Conservation (phyloP, 1,284 basidiomycete species). For the Irpex sp. region DNA sequence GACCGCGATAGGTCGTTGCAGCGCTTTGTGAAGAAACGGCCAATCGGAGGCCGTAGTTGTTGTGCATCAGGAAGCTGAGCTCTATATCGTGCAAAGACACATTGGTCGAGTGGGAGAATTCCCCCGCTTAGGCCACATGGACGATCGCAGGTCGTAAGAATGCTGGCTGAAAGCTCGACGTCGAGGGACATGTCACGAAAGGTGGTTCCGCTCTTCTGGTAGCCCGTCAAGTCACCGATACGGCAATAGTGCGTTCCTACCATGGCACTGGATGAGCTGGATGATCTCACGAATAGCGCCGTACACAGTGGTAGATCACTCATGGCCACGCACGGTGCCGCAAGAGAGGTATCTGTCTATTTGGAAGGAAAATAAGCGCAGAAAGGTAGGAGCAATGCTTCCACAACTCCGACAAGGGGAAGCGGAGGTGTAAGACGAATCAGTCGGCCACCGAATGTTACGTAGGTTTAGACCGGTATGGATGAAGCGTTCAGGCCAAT, state of each 20-base stretch:
- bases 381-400: slow-evolving; percentile 8
- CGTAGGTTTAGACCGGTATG: background rate
- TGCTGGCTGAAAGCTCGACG: slow-evolving; percentile 10
- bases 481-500: slow-evolving; percentile 1
- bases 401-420: slow-evolving; percentile 9
- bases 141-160: slow-evolving; percentile 1
- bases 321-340: slow-evolving; percentile 6
- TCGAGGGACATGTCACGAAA: slow-evolving; percentile 8
- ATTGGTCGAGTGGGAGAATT: slow-evolving; percentile 22
- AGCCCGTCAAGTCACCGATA: slow-evolving; percentile 5
- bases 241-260: slow-evolving; percentile 6
- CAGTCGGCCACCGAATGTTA: background rate
- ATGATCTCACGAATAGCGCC: slow-evolving; percentile 10
- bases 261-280: slow-evolving; percentile 5
- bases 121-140: slow-evolving; percentile 15
- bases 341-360: slow-evolving; percentile 15
- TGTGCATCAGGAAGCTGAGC: slow-evolving; percentile 21
- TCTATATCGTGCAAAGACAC: slow-evolving; percentile 10
- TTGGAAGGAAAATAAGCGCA: slow-evolving; percentile 22
- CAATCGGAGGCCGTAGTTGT: slow-evolving; percentile 23
- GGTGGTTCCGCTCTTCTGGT: slow-evolving; percentile 8
- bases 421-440: background rate
- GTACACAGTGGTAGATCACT: background rate
- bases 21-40: slow-evolving; percentile 3
- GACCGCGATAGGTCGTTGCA: background rate